Evolutionary conservation across 164 flowering plant species (phyloP), one percentile per base, ranked within the genome.

Genomic region (Chloranthus sessilifolius): DNA sequence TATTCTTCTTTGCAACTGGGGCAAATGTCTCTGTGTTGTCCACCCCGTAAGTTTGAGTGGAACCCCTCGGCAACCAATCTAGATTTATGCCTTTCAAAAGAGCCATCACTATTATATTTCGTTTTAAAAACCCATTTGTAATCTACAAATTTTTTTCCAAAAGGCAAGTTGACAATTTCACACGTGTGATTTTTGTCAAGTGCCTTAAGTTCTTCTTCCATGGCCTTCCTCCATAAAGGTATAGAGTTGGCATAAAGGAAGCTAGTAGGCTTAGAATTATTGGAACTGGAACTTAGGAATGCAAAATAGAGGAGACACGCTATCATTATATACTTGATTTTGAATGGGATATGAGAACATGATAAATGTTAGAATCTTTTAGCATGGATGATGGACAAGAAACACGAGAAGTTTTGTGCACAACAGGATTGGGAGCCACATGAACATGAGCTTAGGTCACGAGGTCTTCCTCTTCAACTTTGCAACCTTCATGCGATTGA

Each of bases 61-160:
- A 43, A 7, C 47, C 47, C n/a, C 3, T 43, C 19, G 9, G 47
- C 47, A 4, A 43, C 47, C 5, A 43, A 17, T 17, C 47, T 17
- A 19, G 24, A 7, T 23, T 43, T 43, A 23, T 43, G 19, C 26
- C 47, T 43, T 43, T 43, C 47, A 43, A 43, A 7, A 19, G 10
- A 9, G 5, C 47, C 47, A 43, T 43, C 47, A 17, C 1, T 17
- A 9, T 43, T 47, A 23, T 47, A 47, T 3, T 28, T 25, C 7
- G 17, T 47, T 25, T 25, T 3, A 28, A 8, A 47, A 1, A 47
- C 50, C 31, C 31, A 47, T 28, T 47, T 47, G 19, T 15, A 47
- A 16, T 34, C 50, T 25, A 47, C 50, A 0, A 17, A 4, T 25
- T 16, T 25, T 25, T 25, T 28, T 2, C 10, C 34, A 4, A 8